Evolutionary conservation across 2,329 filamentous ascomycete genomes (phyloP), one percentile per base, ranked within the genome.

Genomic region (Atkinsonella texensis): DNA sequence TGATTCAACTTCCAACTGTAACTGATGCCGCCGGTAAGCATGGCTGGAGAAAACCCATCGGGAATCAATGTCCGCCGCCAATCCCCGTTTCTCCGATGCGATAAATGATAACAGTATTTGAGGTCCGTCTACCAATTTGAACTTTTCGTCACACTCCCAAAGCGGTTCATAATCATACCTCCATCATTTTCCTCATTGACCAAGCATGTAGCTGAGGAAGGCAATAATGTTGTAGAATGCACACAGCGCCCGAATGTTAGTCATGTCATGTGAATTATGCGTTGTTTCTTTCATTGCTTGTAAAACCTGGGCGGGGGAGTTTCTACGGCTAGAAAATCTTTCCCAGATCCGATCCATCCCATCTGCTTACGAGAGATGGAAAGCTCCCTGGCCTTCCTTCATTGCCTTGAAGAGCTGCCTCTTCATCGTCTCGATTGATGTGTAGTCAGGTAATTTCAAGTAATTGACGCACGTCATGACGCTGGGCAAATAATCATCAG

Each of bases 401-500:
- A 95, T 95, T 28, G 93, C 94, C 57, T 84, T 85, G 57, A 80
- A 82, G 50, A 98, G 75, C 66, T 88, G 87, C 65, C 85, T 79
- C 62, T 79, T 84, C 69, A 98, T 81, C 49, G 85, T 76, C 1
- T 87, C 80, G 55, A 95, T 72, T 59, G 74, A 82, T 58, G 83
- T 91, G 70, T 98, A 98, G 68, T 98, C 89, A 18, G 93, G 93
- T 63, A 98, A 78, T 71, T 98, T 98, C 62, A 98, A 81, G 66
- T 98, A 98, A 69, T 98, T 98, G 69, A 95, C 93, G 67, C 94
- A 98, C 11, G 94, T 98, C 94, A 98, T 98, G 66, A 98, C 94
- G 65, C 90, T 97, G 12, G 94, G 93, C n/a, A 98, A 78, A 63
- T 97, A 98, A 71, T 98, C 93, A 63, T 98, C 93, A 4, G 91